Evolutionary conservation across 345 rosid species (phyloP), one percentile per base, ranked within the genome.

Genomic region (Nasturtium officinale): DNA sequence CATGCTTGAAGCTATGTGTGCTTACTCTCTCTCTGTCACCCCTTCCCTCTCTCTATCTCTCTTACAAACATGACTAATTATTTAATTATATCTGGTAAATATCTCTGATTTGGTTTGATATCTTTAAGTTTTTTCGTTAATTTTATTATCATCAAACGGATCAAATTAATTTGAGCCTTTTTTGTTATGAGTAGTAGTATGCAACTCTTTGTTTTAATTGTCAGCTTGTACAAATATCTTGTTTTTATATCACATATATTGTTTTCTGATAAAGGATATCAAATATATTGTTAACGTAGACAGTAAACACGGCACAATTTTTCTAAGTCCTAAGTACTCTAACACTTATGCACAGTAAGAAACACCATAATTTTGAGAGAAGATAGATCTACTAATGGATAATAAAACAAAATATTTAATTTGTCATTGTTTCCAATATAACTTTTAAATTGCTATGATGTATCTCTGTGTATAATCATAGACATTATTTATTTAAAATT

Each of bases 1-100:
- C 85, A 77, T 87, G 96, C 94, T 85, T 66, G 96, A 89, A 86
- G 83, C 88, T 85, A 60, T 92, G 85, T 75, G 97, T 92, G 94
- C 97, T 87, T 76, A 85, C 94, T 65, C 88, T 92, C 97, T 91
- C 42, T 87, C 90, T 83, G 91, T 87, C 95, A 81, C 82, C 89
- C 76, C 85, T 56, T 75, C 81, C 29, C 20, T 61, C 75, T 45
- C 83, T 65, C 68, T 68, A 51, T 67, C 37, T 64, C 68, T 45
- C 26, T 12, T 18, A 2, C 9, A 40, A 53, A 54, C 5, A 64
- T 54, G 26, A 40, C 37, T 47, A 3, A 37, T 4, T 51, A 72
- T 2, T 23, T 23, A 23, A 23, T 23, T 23, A 1, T 72, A 28
- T 25, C 15, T 18, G 1, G 15, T 54, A 17, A 54, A 29, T 9